Conservation (phyloP, 1,139 yeast species). For the Yamadazyma diospyri region DNA sequence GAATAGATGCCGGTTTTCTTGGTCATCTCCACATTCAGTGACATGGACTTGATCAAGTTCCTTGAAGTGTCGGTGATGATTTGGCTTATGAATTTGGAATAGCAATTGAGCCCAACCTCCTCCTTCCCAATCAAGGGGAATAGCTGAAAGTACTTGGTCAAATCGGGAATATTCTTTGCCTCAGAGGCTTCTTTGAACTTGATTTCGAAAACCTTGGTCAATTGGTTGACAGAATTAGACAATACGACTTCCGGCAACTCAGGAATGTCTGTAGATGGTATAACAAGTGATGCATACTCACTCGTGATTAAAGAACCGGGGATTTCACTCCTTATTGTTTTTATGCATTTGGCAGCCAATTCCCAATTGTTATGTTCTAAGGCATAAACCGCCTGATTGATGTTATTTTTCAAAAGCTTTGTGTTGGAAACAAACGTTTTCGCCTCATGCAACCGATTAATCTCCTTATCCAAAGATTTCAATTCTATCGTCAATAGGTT, state of each 20-base stretch:
- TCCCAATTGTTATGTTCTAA: constrained; percentile 69
- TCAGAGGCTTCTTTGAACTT: constrained; percentile 72
- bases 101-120: constrained; percentile 70
- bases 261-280: constrained; percentile 91
- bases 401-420: constrained; percentile 57
- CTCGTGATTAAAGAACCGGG: constrained; percentile 57
- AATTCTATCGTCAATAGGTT: constrained; percentile 65
- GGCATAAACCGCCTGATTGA: constrained; percentile 66
- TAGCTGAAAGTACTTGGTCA: constrained; percentile 77
- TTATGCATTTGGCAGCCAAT: constrained; percentile 63
- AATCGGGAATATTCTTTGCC: constrained; percentile 58
- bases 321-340: constrained; percentile 45
- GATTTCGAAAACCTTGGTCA: constrained; percentile 54
- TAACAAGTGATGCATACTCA: constrained; percentile 73
- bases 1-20: constrained; percentile 53
- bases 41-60: constrained; percentile 43
- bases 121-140: constrained; percentile 83
- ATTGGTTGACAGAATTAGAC: constrained; percentile 52
- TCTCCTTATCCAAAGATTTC: constrained; percentile 67
- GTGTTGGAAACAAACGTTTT: constrained; percentile 64
- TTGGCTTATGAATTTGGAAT: constrained; percentile 81
- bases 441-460: constrained; percentile 62
- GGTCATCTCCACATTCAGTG: constrained; percentile 24
- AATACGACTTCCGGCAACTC: constrained; percentile 66
- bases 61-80: constrained; percentile 81